These are phyloP conservation scores for Domatiomyces catenatus DNA, from an alignment of 2,329 filamentous ascomycete genomes.

Conservation along the genomic window DNA sequence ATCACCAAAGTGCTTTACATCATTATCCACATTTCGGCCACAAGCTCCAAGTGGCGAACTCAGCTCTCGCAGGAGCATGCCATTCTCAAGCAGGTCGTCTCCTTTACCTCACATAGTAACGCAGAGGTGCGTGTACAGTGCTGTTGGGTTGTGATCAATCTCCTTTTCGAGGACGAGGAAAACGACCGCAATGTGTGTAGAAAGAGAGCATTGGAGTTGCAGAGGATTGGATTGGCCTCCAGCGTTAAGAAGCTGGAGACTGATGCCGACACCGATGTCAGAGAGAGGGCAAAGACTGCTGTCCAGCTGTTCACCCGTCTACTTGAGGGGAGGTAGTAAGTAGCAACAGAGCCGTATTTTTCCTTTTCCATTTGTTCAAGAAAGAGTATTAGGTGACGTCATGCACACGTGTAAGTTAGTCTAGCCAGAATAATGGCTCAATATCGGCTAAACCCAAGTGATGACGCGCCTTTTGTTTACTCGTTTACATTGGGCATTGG, in stretches of 20 bases:
- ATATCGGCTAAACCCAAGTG: neutral
- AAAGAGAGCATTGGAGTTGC: constrained; percentile 53
- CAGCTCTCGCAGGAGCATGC: constrained; percentile 61
- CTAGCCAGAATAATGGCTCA: neutral
- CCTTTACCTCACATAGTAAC: constrained; percentile 58
- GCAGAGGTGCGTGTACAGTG: constrained; percentile 61
- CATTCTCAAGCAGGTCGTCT: constrained; percentile 56
- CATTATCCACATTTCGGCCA: constrained; percentile 76
- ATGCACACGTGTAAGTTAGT: neutral
- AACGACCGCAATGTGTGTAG: constrained; percentile 37
- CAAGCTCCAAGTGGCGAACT: constrained; percentile 61
- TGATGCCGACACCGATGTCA: constrained; percentile 66
- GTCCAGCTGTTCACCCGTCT: constrained; percentile 39
- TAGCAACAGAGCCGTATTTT: neutral
- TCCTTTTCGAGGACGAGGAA: constrained; percentile 67
- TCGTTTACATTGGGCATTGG: neutral
- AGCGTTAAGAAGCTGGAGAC: constrained; percentile 48
- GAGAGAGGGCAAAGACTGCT: constrained; percentile 69
- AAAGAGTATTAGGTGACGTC: neutral
- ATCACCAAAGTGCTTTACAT: constrained; percentile 66
- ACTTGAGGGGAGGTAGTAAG: constrained; percentile 1
- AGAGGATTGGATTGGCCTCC: constrained; percentile 53
- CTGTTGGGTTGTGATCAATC: constrained; percentile 71
- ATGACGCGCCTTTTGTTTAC: neutral
- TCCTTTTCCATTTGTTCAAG: neutral